Conservation (phyloP, 768 basidiomycete species). For the Termitomyces sp. region DNA sequence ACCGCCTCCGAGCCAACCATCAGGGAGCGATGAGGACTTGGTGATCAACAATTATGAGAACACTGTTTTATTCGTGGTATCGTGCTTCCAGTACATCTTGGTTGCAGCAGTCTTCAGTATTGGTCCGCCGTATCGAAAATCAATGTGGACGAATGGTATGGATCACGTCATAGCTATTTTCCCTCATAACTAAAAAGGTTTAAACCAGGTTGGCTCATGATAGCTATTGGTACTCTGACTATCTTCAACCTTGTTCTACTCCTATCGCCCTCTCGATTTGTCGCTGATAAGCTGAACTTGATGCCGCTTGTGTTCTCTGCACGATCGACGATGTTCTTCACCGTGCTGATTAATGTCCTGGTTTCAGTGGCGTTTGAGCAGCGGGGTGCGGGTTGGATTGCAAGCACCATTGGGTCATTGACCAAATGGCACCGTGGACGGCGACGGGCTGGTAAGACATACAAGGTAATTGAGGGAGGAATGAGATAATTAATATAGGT, state of each 20-base stretch:
- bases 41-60: constrained; percentile 90
- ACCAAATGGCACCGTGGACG: constrained; percentile 38
- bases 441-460: constrained; percentile 61
- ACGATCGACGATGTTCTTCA: constrained; percentile 62
- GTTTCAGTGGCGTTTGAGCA: constrained; percentile 73
- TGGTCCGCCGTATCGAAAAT: constrained; percentile 92
- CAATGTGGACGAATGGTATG: constrained; percentile 93
- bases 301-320: constrained; percentile 69
- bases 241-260: constrained; percentile 75
- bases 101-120: constrained; percentile 98
- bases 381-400: constrained; percentile 60
- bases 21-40: constrained; percentile 62
- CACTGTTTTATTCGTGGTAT: constrained; percentile 84
- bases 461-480: constrained; percentile 81
- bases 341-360: constrained; percentile 64
- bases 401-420: constrained; percentile 46
- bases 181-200: constrained; percentile 1
- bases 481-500: constrained; percentile 33
- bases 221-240: constrained; percentile 63
- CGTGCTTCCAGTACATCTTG: constrained; percentile 98
- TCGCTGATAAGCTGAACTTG: constrained; percentile 67
- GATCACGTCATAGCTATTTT: neutral
- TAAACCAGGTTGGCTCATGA: constrained; percentile 70
- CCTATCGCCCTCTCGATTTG: constrained; percentile 56
- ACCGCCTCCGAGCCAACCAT: constrained; percentile 48